phyloP scores from a whole-genome alignment of 805 yeast genomes.

The Yarrowia sp. region DNA sequence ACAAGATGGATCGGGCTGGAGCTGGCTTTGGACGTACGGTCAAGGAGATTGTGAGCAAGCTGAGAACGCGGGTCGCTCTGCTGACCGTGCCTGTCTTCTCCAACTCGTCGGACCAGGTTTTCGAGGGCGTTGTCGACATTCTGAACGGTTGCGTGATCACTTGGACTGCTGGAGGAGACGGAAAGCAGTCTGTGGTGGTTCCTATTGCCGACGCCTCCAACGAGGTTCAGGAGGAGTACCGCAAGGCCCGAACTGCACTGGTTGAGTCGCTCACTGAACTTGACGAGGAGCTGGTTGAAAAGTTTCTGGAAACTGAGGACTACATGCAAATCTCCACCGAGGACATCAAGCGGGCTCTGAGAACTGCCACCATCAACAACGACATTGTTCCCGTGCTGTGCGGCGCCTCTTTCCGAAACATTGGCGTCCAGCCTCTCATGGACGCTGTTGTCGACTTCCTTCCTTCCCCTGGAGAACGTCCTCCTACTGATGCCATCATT shows the following conservation, averaged over 20 bases:
- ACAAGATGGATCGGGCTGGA: constrained; percentile 96
- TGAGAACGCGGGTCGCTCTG: constrained; percentile 70
- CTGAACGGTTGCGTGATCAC: constrained; percentile 56
- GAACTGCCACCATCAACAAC: constrained; percentile 58
- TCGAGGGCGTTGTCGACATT: constrained; percentile 76
- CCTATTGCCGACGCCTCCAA: constrained; percentile 41
- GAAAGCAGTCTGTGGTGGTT: constrained; percentile 50
- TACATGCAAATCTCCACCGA: constrained; percentile 59
- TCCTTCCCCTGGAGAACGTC: constrained; percentile 75
- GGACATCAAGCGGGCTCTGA: constrained; percentile 57
- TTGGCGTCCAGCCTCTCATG: constrained; percentile 91
- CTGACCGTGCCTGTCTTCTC: constrained; percentile 75
- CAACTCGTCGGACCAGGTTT: constrained; percentile 41
- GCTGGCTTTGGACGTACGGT: constrained; percentile 93
- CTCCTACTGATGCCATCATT: constrained; percentile 50
- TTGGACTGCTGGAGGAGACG: constrained; percentile 46
- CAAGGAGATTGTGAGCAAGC: constrained; percentile 71
- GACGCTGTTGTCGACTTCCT: constrained; percentile 76
- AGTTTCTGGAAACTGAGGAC: constrained; percentile 68
- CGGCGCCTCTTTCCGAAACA: constrained; percentile 88
- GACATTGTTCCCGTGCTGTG: constrained; percentile 77
- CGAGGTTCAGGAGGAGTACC: constrained; percentile 48
- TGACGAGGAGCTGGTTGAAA: constrained; percentile 74
- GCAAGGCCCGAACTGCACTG: constrained; percentile 64
- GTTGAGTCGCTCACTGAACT: constrained; percentile 81